phyloP scores from a whole-genome alignment of 768 basidiomycete genomes.

The Pluteus cervinus region DNA sequence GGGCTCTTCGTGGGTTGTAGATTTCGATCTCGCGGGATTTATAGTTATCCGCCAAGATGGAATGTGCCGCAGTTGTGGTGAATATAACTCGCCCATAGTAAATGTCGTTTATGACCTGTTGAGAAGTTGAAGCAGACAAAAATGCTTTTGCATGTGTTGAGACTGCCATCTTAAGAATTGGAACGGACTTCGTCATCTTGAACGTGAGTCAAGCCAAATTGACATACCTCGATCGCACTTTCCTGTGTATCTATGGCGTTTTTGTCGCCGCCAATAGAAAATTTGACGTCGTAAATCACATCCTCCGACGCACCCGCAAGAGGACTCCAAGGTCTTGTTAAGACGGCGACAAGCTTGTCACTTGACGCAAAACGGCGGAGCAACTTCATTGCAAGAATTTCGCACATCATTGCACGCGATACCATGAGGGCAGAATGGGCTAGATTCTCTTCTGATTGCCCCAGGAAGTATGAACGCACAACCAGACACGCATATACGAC shows the following conservation, averaged over 20 bases:
- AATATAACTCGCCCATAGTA: constrained; percentile 75
- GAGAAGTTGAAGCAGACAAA: constrained; percentile 74
- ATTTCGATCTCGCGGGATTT: constrained; percentile 68
- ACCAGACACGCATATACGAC: constrained; percentile 72
- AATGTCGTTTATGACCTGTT: constrained; percentile 82
- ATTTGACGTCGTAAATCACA: constrained; percentile 62
- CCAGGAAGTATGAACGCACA: constrained; percentile 71
- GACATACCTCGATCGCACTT: constrained; percentile 81
- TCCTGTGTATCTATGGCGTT: constrained; percentile 62
- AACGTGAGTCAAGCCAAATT: too few species aligned
- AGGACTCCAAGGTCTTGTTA: constrained; percentile 82
- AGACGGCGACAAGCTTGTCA: constrained; percentile 67
- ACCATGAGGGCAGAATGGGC: constrained; percentile 71
- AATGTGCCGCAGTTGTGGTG: constrained; percentile 51
- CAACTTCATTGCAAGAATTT: constrained; percentile 87
- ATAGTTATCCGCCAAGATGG: constrained; percentile 87
- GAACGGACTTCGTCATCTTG: neutral
- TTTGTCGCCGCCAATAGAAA: constrained; percentile 47
- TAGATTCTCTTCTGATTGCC: constrained; percentile 60
- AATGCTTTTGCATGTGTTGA: constrained; percentile 80
- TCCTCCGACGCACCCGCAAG: constrained; percentile 67
- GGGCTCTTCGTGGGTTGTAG: constrained; percentile 59
- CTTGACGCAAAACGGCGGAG: constrained; percentile 66
- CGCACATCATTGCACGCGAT: constrained; percentile 68
- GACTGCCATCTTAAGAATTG: constrained; percentile 95